Evolutionary conservation across 495 filamentous ascomycete genomes (phyloP).

Genomic region (Podospora pseudocomata): DNA sequence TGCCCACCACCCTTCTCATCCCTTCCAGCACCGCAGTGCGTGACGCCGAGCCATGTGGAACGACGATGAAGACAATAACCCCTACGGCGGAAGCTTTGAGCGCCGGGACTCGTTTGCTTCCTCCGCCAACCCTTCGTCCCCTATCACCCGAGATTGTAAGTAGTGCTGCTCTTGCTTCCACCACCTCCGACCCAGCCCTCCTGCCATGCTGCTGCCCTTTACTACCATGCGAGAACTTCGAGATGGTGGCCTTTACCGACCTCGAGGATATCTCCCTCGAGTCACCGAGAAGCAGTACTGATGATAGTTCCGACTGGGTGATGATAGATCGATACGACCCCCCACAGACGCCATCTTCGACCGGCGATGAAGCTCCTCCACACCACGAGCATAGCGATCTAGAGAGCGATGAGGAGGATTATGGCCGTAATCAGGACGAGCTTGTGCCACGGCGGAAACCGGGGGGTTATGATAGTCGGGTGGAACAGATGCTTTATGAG

Average conservation of each 20-base stretch:
- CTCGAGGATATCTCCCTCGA: conserved; percentile 28
- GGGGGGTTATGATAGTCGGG: conserved; percentile 85
- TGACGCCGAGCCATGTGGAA: conserved; percentile 60
- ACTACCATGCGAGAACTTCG: neutral
- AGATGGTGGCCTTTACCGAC: conserved; percentile 35
- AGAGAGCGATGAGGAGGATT: conserved; percentile 51
- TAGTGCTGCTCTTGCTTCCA: conserved; percentile 11
- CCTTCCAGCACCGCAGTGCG: neutral
- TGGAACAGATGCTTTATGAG: conserved; percentile 95
- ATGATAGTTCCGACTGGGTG: conserved; percentile 38
- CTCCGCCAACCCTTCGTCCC: conserved; percentile 62
- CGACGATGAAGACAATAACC: conserved; percentile 92
- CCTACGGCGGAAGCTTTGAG: conserved; percentile 82
- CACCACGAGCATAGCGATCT: conserved; percentile 22
- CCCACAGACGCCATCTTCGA: conserved; percentile 43
- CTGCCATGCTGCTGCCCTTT: neutral
- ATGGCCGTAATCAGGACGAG: conserved; percentile 50
- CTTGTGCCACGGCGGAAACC: conserved; percentile 62
- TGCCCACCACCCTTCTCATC: neutral
- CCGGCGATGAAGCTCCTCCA: conserved; percentile 40
- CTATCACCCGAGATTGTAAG: conserved; percentile 50
- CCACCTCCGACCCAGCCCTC: neutral
- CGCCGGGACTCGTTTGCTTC: conserved; percentile 75
- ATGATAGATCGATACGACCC: conserved; percentile 43
- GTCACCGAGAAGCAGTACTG: conserved; percentile 31